Evolutionary conservation across 768 basidiomycete species (phyloP), one percentile per base, ranked within the genome.

Genomic region (Russula foetens): DNA sequence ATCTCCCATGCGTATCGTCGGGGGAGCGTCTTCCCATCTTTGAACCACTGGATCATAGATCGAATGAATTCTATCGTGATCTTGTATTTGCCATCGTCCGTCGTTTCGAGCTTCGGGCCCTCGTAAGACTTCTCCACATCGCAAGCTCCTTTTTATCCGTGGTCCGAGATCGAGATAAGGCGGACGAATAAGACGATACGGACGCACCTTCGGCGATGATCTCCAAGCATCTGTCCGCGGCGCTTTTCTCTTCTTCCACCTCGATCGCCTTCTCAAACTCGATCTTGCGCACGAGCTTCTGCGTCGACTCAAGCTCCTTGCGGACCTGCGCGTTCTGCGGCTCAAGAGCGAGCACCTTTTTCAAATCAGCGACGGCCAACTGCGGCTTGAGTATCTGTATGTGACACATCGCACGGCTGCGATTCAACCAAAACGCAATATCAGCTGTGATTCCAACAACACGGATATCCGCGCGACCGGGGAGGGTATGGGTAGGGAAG

Each of bases 231-330:
- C 89, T 79, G 19, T 84, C 79, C 1, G 87, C 84, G 0, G 92
- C 79, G 53, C 79, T 81, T 70, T 92, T 87, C 69, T 94, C 92
- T 57, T 92, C 95, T 71, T 94, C 94, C 58, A 89, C 77, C 68
- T 93, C 90, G 62, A 99, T 99, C 19, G 94, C 94, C 81, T 94
- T 95, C 72, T 97, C 93, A 66, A 96, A 96, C 67, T 93, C 92
- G 63, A 92, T 88, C 69, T 85, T 85, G 41, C 92, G 81, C 53
- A 96, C 82, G 50, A 98, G 80, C 74, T 98, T 99, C 70, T 92
- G 89, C 2, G 97, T 97, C 38, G 90, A 83, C 19, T 84, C 81
- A 67, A 98, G 73, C 72, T 98, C 95, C 38, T 81, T 75, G 58
- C 85, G 82, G 11, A 93, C 89, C 12, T 83, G 74, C 31, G 85